These are phyloP conservation scores for Priceomyces carsonii DNA, from an alignment of 805 yeast species.

Conservation along the genomic window DNA sequence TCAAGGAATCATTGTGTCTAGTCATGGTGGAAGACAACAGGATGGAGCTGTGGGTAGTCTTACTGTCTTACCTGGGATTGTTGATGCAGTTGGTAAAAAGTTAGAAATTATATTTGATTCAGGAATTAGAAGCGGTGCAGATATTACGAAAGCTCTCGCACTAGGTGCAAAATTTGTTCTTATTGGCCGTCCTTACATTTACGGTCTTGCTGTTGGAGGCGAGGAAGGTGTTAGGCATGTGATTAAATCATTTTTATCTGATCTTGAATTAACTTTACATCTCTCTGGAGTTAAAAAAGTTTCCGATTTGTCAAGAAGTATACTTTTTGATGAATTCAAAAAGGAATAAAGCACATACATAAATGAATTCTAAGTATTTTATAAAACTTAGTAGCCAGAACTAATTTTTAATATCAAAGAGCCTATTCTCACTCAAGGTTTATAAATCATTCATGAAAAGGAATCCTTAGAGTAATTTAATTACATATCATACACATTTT, in stretches of 20 bases:
- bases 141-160: conserved; percentile 63
- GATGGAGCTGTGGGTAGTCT: conserved; percentile 78
- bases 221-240: conserved; percentile 62
- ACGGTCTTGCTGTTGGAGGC: conserved; percentile 63
- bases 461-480: too few species aligned
- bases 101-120: conserved; percentile 62
- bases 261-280: conserved; percentile 20
- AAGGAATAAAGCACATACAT: too few species aligned
- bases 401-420: too few species aligned
- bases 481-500: too few species aligned
- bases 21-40: conserved; percentile 89
- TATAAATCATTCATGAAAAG: too few species aligned
- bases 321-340: too few species aligned
- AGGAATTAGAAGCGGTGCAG: conserved; percentile 69
- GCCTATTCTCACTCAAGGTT: too few species aligned
- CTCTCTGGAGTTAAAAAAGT: background rate
- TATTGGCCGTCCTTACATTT: conserved; percentile 63
- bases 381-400: too few species aligned
- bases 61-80: conserved; percentile 67
- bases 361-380: too few species aligned
- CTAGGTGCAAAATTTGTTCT: conserved; percentile 73
- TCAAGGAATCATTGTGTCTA: conserved; percentile 76
- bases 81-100: conserved; percentile 62
- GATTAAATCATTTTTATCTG: conserved; percentile 62
- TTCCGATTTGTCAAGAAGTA: too few species aligned